Conservation (phyloP, 306 rosid species). For the Vicia faba region DNA sequence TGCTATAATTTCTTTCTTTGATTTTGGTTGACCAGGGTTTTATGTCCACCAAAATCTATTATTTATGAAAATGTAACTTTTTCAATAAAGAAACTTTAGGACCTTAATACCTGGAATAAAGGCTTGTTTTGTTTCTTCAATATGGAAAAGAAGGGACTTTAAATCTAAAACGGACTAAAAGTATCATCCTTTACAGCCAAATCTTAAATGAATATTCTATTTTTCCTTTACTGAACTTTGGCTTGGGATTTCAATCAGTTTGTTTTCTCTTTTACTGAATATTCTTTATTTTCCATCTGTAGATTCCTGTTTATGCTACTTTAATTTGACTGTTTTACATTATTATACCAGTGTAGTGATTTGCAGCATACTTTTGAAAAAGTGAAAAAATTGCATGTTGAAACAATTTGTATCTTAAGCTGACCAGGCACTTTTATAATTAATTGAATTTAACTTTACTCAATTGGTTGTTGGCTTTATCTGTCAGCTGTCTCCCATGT, state of each 20-base stretch:
- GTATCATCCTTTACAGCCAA: background rate
- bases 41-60: background rate
- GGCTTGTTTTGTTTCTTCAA: constrained; percentile 34
- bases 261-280: background rate
- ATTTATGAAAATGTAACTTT: constrained; percentile 14
- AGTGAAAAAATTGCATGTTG: constrained; percentile 23
- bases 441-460: constrained; percentile 15
- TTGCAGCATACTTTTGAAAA: constrained; percentile 20
- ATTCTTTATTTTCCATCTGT: too few relatives aligned
- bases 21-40: constrained; percentile 23
- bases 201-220: constrained; percentile 33
- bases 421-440: background rate
- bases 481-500: constrained; percentile 38
- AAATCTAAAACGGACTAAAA: background rate
- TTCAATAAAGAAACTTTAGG: constrained; percentile 19
- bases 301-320: constrained; percentile 13
- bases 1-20: background rate
- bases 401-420: constrained; percentile 11
- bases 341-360: background rate
- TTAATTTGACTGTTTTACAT: constrained; percentile 3
- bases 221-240: background rate
- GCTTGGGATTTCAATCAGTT: background rate
- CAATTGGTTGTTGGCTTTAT: constrained; percentile 13
- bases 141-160: constrained; percentile 25
- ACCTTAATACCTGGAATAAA: constrained; percentile 28